Evolutionary conservation across 129 eudicot species (phyloP).

Genomic region (Flaveria ramosissima): DNA sequence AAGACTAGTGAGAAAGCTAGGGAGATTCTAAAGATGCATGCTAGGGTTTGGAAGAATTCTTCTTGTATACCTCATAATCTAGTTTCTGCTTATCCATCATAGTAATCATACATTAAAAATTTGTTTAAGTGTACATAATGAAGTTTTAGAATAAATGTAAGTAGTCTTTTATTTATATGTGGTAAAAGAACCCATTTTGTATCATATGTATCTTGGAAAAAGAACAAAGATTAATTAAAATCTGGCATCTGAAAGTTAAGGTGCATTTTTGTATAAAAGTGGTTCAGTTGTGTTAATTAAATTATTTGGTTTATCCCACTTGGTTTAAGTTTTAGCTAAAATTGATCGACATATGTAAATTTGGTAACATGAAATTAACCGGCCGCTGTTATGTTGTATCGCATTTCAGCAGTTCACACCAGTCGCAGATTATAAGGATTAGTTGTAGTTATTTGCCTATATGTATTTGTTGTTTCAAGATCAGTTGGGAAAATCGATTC

Average conservation of each 20-base stretch:
- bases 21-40: conserved; percentile 61
- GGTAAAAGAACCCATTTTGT: conserved; percentile 1
- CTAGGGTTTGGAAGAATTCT: conserved; percentile 62
- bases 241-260: neutral
- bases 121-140: conserved; percentile 8
- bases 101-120: neutral
- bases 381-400: too few species aligned
- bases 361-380: too few species aligned
- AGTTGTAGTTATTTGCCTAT: too few species aligned
- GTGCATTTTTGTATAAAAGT: neutral
- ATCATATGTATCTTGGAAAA: neutral
- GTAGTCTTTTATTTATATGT: neutral
- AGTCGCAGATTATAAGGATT: too few species aligned
- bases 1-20: conserved; percentile 56
- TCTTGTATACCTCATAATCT: conserved; percentile 47
- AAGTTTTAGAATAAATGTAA: neutral
- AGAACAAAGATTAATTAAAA: neutral
- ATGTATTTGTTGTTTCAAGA: too few species aligned
- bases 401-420: too few species aligned
- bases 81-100: conserved; percentile 47
- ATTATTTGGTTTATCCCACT: neutral
- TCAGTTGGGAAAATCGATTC: too few species aligned
- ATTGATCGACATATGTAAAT: too few species aligned
- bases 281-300: neutral
- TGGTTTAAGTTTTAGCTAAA: too few species aligned